Conservation (phyloP, 345 rosid species). For the Syzygium jambos region DNA sequence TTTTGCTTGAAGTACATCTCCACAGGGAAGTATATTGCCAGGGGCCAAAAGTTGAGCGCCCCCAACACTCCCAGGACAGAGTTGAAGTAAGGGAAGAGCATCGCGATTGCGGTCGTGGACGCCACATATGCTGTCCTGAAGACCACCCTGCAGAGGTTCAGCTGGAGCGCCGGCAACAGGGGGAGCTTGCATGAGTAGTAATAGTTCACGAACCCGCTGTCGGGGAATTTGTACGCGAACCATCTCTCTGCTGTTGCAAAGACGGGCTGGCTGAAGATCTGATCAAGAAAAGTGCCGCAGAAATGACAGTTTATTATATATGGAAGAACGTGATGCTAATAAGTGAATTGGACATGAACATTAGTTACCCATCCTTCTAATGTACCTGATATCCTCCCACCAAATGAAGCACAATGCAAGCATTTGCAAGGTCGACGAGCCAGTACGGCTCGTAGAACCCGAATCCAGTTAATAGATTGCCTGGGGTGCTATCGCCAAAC, state of each 20-base stretch:
- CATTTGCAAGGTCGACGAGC: conserved; percentile 45
- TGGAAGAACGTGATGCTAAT: background rate
- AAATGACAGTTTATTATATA: background rate
- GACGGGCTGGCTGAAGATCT: conserved; percentile 51
- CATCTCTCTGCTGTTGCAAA: conserved; percentile 35
- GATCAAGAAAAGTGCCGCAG: background rate
- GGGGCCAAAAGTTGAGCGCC: conserved; percentile 71
- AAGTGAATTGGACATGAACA: background rate
- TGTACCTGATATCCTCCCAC: conserved; percentile 47
- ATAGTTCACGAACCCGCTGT: conserved; percentile 19
- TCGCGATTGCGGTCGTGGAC: conserved; percentile 35
- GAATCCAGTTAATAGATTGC: conserved; percentile 44
- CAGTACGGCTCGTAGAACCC: conserved; percentile 46
- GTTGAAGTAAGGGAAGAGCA: conserved; percentile 80
- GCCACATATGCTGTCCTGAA: conserved; percentile 47
- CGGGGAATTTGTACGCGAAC: conserved; percentile 31
- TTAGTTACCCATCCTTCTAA: background rate
- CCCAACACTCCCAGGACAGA: conserved; percentile 68
- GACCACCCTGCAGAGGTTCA: conserved; percentile 27
- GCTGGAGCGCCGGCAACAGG: conserved; percentile 11
- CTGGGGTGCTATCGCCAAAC: conserved; percentile 39
- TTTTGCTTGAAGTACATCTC: conserved; percentile 57
- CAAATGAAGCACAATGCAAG: conserved; percentile 36
- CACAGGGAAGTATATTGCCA: conserved; percentile 67
- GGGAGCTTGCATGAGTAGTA: conserved; percentile 25